Conservation (phyloP, 495 filamentous ascomycete genomes). For the Aspergillus funiculosus region DNA sequence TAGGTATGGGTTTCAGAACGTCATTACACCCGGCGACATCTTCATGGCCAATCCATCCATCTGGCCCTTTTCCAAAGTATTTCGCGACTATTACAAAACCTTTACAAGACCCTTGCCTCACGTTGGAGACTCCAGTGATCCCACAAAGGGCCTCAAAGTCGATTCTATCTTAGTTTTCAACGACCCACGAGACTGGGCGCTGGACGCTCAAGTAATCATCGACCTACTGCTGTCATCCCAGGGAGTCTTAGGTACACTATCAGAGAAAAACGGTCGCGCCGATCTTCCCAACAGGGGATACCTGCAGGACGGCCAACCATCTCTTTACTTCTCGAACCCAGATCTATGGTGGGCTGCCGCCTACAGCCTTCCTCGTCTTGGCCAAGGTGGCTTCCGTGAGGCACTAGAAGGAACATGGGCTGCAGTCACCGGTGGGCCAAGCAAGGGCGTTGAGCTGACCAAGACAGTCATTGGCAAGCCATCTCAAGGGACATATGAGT, state of each 20-base stretch:
- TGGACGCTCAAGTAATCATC: slow-evolving; percentile 74
- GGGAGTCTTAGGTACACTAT: slow-evolving; percentile 74
- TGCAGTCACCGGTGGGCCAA: slow-evolving; percentile 58
- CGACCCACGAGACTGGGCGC: slow-evolving; percentile 88
- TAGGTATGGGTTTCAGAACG: slow-evolving; percentile 80
- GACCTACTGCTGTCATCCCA: slow-evolving; percentile 71
- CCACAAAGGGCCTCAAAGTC: slow-evolving; percentile 55
- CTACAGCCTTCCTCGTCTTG: slow-evolving; percentile 81
- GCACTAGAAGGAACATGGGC: slow-evolving; percentile 74
- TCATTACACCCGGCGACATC: slow-evolving; percentile 82
- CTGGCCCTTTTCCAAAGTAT: slow-evolving; percentile 71
- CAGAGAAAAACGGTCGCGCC: slow-evolving; percentile 48
- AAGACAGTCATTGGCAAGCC: slow-evolving; percentile 83
- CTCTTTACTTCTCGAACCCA: slow-evolving; percentile 80
- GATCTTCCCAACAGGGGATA: slow-evolving; percentile 65
- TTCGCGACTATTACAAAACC: slow-evolving; percentile 52
- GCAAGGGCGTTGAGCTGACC: slow-evolving; percentile 51
- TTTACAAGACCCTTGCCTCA: slow-evolving; percentile 56
- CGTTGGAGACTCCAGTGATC: slow-evolving; percentile 30
- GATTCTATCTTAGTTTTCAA: slow-evolving; percentile 86
- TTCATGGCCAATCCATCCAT: slow-evolving; percentile 63
- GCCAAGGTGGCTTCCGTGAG: slow-evolving; percentile 85
- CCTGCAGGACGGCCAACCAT: slow-evolving; percentile 72
- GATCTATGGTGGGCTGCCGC: slow-evolving; percentile 83
- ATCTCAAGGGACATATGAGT: slow-evolving; percentile 66